phyloP scores from a whole-genome alignment of 768 basidiomycete species.

The Tricholoma terreum region DNA sequence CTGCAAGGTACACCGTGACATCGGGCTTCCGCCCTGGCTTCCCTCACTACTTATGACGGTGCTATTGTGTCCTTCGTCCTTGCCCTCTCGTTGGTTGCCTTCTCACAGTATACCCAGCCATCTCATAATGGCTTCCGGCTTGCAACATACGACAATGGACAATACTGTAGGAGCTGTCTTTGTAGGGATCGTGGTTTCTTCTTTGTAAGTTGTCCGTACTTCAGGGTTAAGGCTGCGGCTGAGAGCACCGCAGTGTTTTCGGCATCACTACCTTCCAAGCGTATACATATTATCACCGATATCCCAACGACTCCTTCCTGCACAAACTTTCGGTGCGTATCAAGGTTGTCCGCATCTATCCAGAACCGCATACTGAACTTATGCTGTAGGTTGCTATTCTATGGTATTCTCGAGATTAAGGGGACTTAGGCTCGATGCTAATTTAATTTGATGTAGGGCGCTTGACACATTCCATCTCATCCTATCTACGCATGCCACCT shows the following conservation, averaged over 20 bases:
- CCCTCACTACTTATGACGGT: not conserved
- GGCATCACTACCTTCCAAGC: constrained; percentile 39
- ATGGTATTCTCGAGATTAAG: constrained; percentile 23
- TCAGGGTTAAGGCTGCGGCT: too few species aligned
- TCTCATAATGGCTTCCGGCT: constrained; percentile 17
- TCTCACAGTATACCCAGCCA: not conserved
- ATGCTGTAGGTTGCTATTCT: constrained; percentile 30
- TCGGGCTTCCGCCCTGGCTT: not conserved
- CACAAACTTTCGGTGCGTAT: constrained; percentile 35
- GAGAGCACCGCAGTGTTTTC: constrained; percentile 27
- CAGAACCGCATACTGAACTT: not conserved
- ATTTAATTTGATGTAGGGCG: constrained; percentile 12
- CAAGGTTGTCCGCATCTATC: not conserved
- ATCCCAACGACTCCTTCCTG: constrained; percentile 30
- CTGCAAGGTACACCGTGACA: not conserved
- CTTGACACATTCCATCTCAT: constrained; percentile 28
- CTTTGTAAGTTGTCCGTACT: constrained; percentile 26
- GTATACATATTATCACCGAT: constrained; percentile 40
- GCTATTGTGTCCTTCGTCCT: not conserved
- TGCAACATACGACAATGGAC: constrained; percentile 30
- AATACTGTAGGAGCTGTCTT: constrained; percentile 39
- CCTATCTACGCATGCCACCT: constrained; percentile 25
- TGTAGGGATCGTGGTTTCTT: constrained; percentile 32
- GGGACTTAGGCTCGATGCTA: not conserved
- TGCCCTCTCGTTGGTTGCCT: not conserved